Evolutionary conservation across 306 rosid genomes (phyloP).

Genomic region (Delonix regia): DNA sequence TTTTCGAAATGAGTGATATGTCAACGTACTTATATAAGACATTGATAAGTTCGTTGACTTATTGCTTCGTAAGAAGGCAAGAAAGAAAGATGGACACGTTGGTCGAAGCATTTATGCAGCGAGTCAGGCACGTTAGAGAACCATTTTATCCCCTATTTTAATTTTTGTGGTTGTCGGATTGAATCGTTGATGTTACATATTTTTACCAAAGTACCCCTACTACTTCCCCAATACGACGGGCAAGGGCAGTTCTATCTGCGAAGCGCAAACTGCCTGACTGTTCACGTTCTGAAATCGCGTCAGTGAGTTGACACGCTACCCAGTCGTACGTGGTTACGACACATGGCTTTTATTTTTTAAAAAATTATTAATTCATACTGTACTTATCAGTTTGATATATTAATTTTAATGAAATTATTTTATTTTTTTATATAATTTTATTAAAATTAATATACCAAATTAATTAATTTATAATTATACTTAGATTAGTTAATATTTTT

Average conservation of each 20-base stretch:
- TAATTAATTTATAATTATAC: too few species aligned
- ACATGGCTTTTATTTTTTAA: background rate
- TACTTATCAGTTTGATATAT: too few species aligned
- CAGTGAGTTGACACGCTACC: background rate
- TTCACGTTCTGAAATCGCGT: background rate
- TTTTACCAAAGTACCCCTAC: background rate
- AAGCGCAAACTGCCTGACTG: background rate
- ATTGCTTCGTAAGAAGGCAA: slow-evolving; percentile 32
- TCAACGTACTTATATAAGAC: accelerated
- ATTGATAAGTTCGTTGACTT: accelerated
- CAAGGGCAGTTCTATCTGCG: background rate
- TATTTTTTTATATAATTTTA: too few species aligned
- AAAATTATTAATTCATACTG: background rate
- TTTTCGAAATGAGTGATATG: slow-evolving; percentile 62
- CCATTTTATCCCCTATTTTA: background rate
- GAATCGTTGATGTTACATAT: background rate
- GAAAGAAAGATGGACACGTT: slow-evolving; percentile 28
- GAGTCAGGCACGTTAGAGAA: slow-evolving; percentile 11
- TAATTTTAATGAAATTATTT: too few species aligned
- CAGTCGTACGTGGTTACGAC: background rate
- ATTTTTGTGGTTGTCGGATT: background rate
- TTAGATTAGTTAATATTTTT: too few species aligned
- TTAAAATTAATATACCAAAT: too few species aligned
- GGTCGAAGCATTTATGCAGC: background rate
- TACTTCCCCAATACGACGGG: background rate